Evolutionary conservation across 331 rosid genomes (phyloP), one percentile per base, ranked within the genome.

Genomic region (Arachis monticola): DNA sequence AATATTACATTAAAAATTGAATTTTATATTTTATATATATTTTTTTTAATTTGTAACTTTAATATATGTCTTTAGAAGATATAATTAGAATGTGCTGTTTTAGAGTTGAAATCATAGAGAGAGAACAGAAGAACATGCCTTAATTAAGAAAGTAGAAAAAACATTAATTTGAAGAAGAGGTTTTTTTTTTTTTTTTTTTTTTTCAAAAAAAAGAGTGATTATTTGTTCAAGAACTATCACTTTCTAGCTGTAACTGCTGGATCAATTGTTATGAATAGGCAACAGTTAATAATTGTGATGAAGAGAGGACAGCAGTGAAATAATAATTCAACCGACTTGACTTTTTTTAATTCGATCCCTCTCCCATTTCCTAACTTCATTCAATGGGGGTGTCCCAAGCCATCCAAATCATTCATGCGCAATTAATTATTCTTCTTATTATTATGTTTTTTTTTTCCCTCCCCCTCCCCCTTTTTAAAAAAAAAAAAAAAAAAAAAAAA

Each of bases 241-340:
- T 80, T 27, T 80, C 81, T 69, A 66, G 73, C 52, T 76, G 79
- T 40, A 67, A 79, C 22, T 60, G 72, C 35, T 60, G 72, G 67
- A 67, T 67, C 35, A 35, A 75, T 70, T 69, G 81, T 64, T 70
- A 51, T 67, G 64, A 77, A 66, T 10, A 31, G 78, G 75, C 52
- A 67, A 60, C 73, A 77, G 64, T 27, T 68, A 60, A 77, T 82
- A 77, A 77, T 82, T 77, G 72, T 72, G 72, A 69, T 38, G 41
- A 38, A 3, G 41, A 0, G 58, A 72, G 73, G 72, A 77, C 85
- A 60, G 71, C 72, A 67, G 56, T 50, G 70, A 77, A 69, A 55
- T 38, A 38, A 38, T 73, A 77, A 82, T 68, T 82, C 82, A 59
- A 66, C 50, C 11, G 14, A 79, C 63, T 64, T 53, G 70, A 70